Conservation (phyloP, 2,329 filamentous ascomycete species). For the Ploettnerulaceae sp. region DNA sequence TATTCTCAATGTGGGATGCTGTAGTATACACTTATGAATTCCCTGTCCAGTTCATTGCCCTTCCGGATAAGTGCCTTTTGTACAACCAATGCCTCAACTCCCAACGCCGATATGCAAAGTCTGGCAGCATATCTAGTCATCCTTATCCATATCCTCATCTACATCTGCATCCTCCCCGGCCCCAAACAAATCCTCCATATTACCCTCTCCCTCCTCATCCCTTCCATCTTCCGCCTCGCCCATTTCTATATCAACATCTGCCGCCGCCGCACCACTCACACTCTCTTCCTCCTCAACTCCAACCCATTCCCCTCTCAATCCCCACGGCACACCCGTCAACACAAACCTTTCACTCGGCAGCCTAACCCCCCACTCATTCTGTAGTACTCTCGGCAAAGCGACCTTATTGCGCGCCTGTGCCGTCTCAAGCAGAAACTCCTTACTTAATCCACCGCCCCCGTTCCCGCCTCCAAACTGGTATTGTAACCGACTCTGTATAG, state of each 20-base stretch:
- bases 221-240: slow-evolving; percentile 4
- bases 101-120: slow-evolving; percentile 5
- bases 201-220: slow-evolving; percentile 32
- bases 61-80: background rate
- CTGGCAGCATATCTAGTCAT: background rate
- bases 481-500: slow-evolving; percentile 62
- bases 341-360: slow-evolving; percentile 65
- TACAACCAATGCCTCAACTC: slow-evolving; percentile 1
- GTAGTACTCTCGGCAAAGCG: slow-evolving; percentile 56
- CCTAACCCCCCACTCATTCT: slow-evolving; percentile 63
- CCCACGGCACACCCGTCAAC: slow-evolving; percentile 61
- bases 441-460: slow-evolving; percentile 52
- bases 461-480: slow-evolving; percentile 60
- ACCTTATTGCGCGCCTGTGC: slow-evolving; percentile 66
- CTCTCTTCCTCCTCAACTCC: slow-evolving; percentile 42
- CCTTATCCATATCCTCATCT: slow-evolving; percentile 45
- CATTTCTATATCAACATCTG: slow-evolving; percentile 20
- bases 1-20: too few relatives aligned
- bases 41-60: background rate
- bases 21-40: background rate
- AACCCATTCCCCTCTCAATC: slow-evolving; percentile 55
- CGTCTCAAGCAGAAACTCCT: slow-evolving; percentile 74
- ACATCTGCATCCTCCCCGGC: slow-evolving; percentile 51
- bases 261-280: slow-evolving; percentile 33
- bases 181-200: slow-evolving; percentile 51